These are phyloP conservation scores for Neofusicoccum parvum DNA, from an alignment of 2,329 filamentous ascomycete genomes.

Conservation along the genomic window DNA sequence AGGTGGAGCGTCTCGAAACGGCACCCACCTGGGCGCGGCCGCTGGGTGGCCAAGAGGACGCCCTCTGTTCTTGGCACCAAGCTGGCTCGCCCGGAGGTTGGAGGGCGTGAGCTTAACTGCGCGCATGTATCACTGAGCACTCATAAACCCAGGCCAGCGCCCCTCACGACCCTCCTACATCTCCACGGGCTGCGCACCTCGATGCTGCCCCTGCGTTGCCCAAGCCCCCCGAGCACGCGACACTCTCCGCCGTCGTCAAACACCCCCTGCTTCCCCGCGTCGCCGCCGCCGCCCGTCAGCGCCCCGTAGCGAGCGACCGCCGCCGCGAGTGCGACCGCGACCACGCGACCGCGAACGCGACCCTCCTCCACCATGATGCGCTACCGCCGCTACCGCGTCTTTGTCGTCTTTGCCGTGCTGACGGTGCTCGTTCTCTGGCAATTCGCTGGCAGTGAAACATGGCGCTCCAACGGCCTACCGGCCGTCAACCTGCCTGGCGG, in stretches of 20 bases:
- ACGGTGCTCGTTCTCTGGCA: constrained; percentile 58
- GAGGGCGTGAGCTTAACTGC: constrained; percentile 8
- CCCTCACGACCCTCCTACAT: not conserved
- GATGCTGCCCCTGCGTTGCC: constrained; percentile 15
- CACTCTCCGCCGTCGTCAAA: constrained; percentile 10
- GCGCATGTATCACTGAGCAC: not conserved
- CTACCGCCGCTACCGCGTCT: constrained; percentile 63
- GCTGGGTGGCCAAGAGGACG: not conserved
- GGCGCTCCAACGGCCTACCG: constrained; percentile 28
- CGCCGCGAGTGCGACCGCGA: constrained; percentile 9
- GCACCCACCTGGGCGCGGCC: not conserved
- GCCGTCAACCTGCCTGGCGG: constrained; percentile 1
- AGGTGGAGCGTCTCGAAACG: constrained; percentile 14
- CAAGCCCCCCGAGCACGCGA: constrained; percentile 6
- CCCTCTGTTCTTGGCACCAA: not conserved
- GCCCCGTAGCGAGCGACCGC: constrained; percentile 6
- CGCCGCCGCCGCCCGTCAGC: constrained; percentile 2
- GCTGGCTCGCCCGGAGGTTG: not conserved
- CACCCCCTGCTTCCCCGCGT: constrained; percentile 3
- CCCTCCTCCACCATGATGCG: constrained; percentile 53
- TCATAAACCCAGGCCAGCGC: constrained; percentile 10
- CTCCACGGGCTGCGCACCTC: not conserved
- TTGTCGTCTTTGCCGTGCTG: constrained; percentile 58
- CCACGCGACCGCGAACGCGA: not conserved
- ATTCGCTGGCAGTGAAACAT: constrained; percentile 50